Evolutionary conservation across 495 filamentous ascomycete species (phyloP).

Genomic region (Lophiostoma macrostomum): DNA sequence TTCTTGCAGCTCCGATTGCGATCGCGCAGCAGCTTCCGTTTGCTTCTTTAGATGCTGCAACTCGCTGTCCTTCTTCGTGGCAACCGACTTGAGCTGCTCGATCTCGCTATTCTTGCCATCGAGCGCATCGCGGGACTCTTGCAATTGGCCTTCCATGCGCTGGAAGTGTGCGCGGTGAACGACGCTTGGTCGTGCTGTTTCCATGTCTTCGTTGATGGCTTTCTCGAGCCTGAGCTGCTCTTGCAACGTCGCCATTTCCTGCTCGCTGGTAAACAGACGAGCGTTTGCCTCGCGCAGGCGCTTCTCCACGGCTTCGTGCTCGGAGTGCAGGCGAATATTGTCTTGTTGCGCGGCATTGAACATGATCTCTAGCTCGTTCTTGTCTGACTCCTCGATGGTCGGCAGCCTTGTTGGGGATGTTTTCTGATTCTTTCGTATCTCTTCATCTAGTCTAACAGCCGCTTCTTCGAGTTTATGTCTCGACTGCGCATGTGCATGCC

Average conservation of each 20-base stretch:
- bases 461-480: slow-evolving; percentile 8
- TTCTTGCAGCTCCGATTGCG: neutral
- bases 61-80: neutral
- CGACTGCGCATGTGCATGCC: slow-evolving; percentile 7
- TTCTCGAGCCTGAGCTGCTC: slow-evolving; percentile 22
- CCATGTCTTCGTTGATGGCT: slow-evolving; percentile 24
- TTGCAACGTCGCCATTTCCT: slow-evolving; percentile 3
- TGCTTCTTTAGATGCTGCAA: neutral
- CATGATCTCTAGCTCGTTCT: slow-evolving; percentile 19
- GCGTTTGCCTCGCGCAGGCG: slow-evolving; percentile 9
- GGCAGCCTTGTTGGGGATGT: slow-evolving; percentile 9
- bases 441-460: slow-evolving; percentile 10
- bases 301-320: slow-evolving; percentile 19
- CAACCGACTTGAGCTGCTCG: neutral
- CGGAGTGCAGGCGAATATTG: slow-evolving; percentile 17
- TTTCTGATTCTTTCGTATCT: slow-evolving; percentile 3
- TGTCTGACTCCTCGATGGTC: slow-evolving; percentile 24
- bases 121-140: slow-evolving; percentile 9
- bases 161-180: slow-evolving; percentile 25
- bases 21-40: neutral
- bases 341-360: slow-evolving; percentile 27
- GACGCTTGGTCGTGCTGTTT: slow-evolving; percentile 17
- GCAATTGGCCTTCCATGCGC: slow-evolving; percentile 19
- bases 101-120: slow-evolving; percentile 5
- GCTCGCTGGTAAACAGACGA: slow-evolving; percentile 1